A percentile compares a stretch with the other conserved stretches of the same genome.
Conservation (phyloP, 805 yeast genomes). For the Isabelozyma rhagii region DNA sequence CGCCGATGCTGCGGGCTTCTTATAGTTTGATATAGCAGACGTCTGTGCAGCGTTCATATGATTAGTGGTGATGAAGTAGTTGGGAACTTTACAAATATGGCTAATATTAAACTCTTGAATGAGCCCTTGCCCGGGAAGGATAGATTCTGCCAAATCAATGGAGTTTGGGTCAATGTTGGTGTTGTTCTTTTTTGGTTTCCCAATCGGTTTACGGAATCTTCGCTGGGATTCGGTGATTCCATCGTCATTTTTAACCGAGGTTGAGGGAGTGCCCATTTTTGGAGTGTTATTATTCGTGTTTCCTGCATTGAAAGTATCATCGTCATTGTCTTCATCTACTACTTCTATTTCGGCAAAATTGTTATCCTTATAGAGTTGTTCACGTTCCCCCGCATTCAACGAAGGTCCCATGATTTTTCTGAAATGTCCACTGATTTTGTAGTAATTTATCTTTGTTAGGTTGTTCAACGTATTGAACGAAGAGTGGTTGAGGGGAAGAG, state of each 20-base stretch:
- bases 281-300: not conserved
- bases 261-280: not conserved
- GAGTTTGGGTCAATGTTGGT: constrained; percentile 36
- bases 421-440: constrained; percentile 12
- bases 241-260: not conserved
- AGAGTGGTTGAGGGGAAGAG: constrained; percentile 28
- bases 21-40: constrained; percentile 3
- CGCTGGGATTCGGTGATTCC: constrained; percentile 5
- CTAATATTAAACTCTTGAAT: constrained; percentile 40
- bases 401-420: not conserved
- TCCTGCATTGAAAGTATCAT: constrained; percentile 3
- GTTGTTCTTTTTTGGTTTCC: constrained; percentile 27
- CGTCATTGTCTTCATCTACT: constrained; percentile 5
- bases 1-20: constrained; percentile 13
- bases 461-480: constrained; percentile 33
- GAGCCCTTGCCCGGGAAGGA: constrained; percentile 43
- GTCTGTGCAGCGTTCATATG: constrained; percentile 12
- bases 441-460: constrained; percentile 33
- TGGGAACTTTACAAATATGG: constrained; percentile 41
- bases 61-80: constrained; percentile 33
- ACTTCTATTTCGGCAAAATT: constrained; percentile 21
- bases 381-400: constrained; percentile 32
- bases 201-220: constrained; percentile 18
- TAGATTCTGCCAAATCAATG: constrained; percentile 36
- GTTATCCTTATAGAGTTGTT: constrained; percentile 25